A percentile compares a stretch with the other conserved stretches of the same genome.
phyloP scores from a whole-genome alignment of 1,139 yeast species.

The Nakaseomyces uthaithaninus region DNA sequence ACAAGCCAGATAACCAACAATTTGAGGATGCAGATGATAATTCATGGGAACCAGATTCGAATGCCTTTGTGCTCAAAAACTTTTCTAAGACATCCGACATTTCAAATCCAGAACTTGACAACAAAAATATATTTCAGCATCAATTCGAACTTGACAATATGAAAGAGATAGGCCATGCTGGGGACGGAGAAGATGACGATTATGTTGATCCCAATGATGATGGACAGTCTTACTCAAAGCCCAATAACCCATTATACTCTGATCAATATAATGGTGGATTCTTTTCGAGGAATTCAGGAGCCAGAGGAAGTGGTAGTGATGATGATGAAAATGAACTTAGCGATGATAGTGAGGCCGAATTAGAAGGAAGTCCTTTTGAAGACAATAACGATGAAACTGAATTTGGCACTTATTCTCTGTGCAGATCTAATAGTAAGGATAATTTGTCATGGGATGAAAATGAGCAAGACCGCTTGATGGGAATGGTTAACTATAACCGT shows the following conservation, averaged over 20 bases:
- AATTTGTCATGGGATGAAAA: slow-evolving; percentile 36
- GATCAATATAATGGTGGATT: slow-evolving; percentile 4
- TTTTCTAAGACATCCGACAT: slow-evolving; percentile 14
- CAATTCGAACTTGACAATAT: slow-evolving; percentile 17
- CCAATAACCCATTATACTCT: slow-evolving; percentile 48
- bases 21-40: slow-evolving; percentile 6
- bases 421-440: slow-evolving; percentile 38
- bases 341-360: slow-evolving; percentile 24
- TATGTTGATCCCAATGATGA: slow-evolving; percentile 78
- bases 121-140: slow-evolving; percentile 18
- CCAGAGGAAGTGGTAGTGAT: slow-evolving; percentile 10
- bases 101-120: slow-evolving; percentile 14
- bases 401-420: slow-evolving; percentile 32
- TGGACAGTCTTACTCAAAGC: slow-evolving; percentile 63
- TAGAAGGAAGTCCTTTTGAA: slow-evolving; percentile 21
- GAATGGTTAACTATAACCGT: slow-evolving; percentile 30
- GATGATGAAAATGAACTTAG: slow-evolving; percentile 20
- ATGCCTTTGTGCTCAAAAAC: slow-evolving; percentile 13
- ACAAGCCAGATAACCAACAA: slow-evolving; percentile 12
- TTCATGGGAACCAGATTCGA: slow-evolving; percentile 13
- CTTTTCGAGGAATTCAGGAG: neutral
- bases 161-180: neutral
- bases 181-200: slow-evolving; percentile 17
- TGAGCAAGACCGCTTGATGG: slow-evolving; percentile 33
- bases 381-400: slow-evolving; percentile 23